Base-by-base conservation (phyloP, 2,329 filamentous ascomycete genomes). In the Dactylellina haptotyla region DNA sequence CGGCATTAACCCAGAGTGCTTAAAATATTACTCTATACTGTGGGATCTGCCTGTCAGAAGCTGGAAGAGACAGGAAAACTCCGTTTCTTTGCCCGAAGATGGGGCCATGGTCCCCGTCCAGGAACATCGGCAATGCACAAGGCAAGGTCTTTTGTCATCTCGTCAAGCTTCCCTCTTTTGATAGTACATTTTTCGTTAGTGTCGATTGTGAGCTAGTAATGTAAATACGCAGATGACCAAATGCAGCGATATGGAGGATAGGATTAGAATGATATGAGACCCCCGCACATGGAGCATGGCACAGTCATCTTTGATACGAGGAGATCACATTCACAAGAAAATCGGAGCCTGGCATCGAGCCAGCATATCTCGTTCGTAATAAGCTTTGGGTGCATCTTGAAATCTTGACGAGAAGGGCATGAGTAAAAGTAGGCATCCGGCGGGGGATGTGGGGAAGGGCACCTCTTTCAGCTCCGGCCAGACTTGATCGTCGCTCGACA, bases 341-440 rank as follows among this genome's bases (percentile, higher is more conserved):
- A 73, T 57, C 65, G 63, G 48, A 66, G 63, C 62, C 61, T 73
- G 61, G 46, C 20, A 62, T 45, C 25, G 32, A 64, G 41, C 67
- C 59, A 32, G 67, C 53, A 61, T 66, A 66, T 56, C 41, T 26
- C 4, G 48, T 39, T 61, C 54, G 69, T 61, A 66, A 66, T 73
- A 62, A 61, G 28, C 54, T 62, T 73, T 28, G 39, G 20, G 30
- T 46, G 51, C 37, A 28, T 64, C 63, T 41, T 30, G 54, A 66
- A 37, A 46, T 54, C 25, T 66, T 34, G 69, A 73, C 69, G 43
- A 66, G 69, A 73, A 73, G 45, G 69, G 69, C 69, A 73, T 73
- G 69, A 66, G 69, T 73, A 61, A 73, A 66, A 73, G 69, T 73
- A 73, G 69, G 69, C 69, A 73, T 66, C 69, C 45, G 48, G 56